Evolutionary conservation across 352 stramenopile genomes (phyloP), one percentile per base, ranked within the genome.

Genomic region (Salisapilia sapeloensis): DNA sequence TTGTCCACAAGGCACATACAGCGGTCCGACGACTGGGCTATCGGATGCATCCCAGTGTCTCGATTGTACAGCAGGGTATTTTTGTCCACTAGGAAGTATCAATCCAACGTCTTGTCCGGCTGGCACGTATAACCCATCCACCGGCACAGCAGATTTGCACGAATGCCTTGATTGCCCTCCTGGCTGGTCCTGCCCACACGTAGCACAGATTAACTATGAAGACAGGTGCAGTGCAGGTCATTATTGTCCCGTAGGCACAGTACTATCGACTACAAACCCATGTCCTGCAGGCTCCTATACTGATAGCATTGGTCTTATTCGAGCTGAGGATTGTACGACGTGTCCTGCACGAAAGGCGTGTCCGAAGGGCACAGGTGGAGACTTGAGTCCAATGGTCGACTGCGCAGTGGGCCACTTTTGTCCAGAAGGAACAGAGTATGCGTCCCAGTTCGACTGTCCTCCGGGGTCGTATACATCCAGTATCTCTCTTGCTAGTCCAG

Each of bases 1-100:
- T 0, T 96, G 86, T 48, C 65, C 79, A 20, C 60, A 69, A 0
- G 87, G 86, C 6, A 91, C 78, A 0, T 96, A 86, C 40, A 83
- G 70, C 29, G 65, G 65, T 0, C 50, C 50, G 3, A 42, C 63
- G 11, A 86, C 67, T 2, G 61, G 58, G 8, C 38, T 83, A 17
- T 50, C 32, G 2, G 39, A 57, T 7, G 60, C 44, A 0, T 65
- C 53, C 0, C 50, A 79, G 40, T 93, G 71, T 25, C 34, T 56
- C 12, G 25, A 35, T n/a, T 90, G 64, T 30, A 48, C 56, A 9
- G 24, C 74, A 13, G 81, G 80, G n/a, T 61, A 50, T 13, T 95
- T 90, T 41, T 95, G 81, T 33, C 77, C 77, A 2, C 51, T 85
- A 49, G 60, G 49, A 2, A 92, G 74, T 35, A 82, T 56, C 23